phyloP scores from a whole-genome alignment of 805 yeast genomes.

The Spathaspora passalidarum region DNA sequence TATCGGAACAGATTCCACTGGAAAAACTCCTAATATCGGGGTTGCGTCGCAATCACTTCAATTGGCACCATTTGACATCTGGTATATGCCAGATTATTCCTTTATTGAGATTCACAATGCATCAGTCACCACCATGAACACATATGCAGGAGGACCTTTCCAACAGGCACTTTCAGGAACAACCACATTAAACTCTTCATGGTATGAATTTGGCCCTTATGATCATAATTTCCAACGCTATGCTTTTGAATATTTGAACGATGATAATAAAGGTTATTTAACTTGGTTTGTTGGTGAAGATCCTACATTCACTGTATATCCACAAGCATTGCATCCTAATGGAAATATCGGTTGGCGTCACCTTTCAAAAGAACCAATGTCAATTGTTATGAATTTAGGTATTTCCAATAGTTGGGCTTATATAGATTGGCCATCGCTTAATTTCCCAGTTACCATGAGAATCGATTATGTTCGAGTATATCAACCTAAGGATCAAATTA shows the following conservation, averaged over 20 bases:
- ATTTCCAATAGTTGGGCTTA: constrained; percentile 92
- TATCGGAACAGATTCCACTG: constrained; percentile 45
- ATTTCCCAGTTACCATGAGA: constrained; percentile 73
- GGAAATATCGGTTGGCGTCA: constrained; percentile 86
- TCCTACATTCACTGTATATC: constrained; percentile 71
- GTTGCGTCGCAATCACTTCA: constrained; percentile 90
- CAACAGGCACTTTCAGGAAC: constrained; percentile 90
- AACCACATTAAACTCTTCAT: constrained; percentile 70
- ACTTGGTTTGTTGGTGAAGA: constrained; percentile 82
- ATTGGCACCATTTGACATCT: constrained; percentile 89
- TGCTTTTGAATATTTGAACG: constrained; percentile 76
- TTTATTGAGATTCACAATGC: constrained; percentile 69
- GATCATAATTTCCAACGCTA: constrained; percentile 61
- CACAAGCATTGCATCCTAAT: constrained; percentile 78
- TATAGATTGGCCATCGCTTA: constrained; percentile 80
- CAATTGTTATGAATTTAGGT: constrained; percentile 83
- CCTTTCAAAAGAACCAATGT: constrained; percentile 89
- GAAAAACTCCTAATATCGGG: constrained; percentile 36
- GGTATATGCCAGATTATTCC: constrained; percentile 89
- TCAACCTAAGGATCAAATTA: constrained; percentile 65
- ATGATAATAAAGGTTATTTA: constrained; percentile 60
- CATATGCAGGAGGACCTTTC: constrained; percentile 87
- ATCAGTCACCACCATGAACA: constrained; percentile 73
- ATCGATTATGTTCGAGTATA: constrained; percentile 89
- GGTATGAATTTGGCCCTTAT: constrained; percentile 72